These are phyloP conservation scores for Marasmius oreades DNA, from an alignment of 1,284 basidiomycete genomes.

Conservation along the genomic window DNA sequence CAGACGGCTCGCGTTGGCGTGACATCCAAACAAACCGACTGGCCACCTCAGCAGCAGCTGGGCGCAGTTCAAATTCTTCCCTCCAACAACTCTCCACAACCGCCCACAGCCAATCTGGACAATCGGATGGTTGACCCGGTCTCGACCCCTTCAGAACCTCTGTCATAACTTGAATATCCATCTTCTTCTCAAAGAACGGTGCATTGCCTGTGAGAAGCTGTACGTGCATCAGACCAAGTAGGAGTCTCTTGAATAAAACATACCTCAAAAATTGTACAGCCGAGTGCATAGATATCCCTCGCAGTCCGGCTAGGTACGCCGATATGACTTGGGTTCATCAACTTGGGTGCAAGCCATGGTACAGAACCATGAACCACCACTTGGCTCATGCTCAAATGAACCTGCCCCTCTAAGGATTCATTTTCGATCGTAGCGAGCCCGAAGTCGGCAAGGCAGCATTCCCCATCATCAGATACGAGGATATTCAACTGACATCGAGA, in stretches of 20 bases:
- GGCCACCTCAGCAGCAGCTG: not conserved
- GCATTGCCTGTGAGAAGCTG: not conserved
- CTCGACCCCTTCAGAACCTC: not conserved
- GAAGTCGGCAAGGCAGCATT: slow-evolving; percentile 10
- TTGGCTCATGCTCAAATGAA: not conserved
- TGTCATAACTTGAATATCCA: not conserved
- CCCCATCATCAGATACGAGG: not conserved
- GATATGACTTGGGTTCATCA: not conserved
- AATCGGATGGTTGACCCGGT: not conserved
- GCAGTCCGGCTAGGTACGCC: not conserved
- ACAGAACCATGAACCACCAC: not conserved
- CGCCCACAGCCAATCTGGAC: not conserved
- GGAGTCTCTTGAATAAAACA: not conserved
- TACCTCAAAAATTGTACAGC: slow-evolving; percentile 11
- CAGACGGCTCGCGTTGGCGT: not conserved
- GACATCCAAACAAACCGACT: not conserved
- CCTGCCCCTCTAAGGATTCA: not conserved
- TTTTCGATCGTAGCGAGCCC: slow-evolving; percentile 6
- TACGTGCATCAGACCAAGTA: not conserved
- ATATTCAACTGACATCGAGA: slow-evolving; percentile 5
- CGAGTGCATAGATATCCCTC: slow-evolving; percentile 11
- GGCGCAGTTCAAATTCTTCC: not conserved
- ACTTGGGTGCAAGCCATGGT: slow-evolving; percentile 9
- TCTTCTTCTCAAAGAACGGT: not conserved
- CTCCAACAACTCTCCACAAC: not conserved